Conservation (phyloP, 331 rosid genomes). For the Cydonia oblonga region DNA sequence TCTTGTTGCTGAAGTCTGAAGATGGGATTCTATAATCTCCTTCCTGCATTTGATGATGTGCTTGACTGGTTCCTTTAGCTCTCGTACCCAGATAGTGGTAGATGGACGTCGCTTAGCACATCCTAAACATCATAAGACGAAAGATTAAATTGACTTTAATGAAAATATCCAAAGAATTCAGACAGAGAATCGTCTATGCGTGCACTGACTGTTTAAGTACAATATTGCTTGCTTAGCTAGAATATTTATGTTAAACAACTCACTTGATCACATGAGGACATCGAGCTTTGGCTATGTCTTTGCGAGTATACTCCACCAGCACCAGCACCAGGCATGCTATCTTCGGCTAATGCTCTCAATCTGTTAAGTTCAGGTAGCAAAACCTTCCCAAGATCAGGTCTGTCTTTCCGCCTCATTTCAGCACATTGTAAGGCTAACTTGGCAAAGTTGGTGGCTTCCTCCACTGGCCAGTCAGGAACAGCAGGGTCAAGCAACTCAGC, state of each 20-base stretch:
- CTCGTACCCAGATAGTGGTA: conserved; percentile 21
- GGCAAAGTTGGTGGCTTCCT: conserved; percentile 47
- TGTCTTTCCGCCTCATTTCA: conserved; percentile 19
- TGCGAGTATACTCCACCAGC: too few species aligned
- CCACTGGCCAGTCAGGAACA: conserved; percentile 7
- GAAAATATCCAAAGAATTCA: too few species aligned
- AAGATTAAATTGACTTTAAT: too few species aligned
- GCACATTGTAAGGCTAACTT: conserved; percentile 52
- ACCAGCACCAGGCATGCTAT: too few species aligned
- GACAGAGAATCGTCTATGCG: too few species aligned
- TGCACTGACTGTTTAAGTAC: too few species aligned
- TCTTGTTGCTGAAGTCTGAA: background rate
- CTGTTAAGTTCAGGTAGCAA: conserved; percentile 58
- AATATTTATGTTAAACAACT: too few species aligned
- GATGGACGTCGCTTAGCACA: conserved; percentile 21
- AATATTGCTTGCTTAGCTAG: too few species aligned
- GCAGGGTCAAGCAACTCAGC: conserved; percentile 62
- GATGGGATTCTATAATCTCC: background rate
- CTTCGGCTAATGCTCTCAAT: conserved; percentile 46
- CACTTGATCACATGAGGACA: too few species aligned
- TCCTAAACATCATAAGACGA: too few species aligned
- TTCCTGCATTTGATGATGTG: conserved; percentile 17
- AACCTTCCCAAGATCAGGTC: conserved; percentile 55
- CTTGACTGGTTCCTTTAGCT: conserved; percentile 22
- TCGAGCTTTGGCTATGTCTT: too few species aligned